Conservation (phyloP, 305 asterid genomes). For the Salvia sclarea region DNA sequence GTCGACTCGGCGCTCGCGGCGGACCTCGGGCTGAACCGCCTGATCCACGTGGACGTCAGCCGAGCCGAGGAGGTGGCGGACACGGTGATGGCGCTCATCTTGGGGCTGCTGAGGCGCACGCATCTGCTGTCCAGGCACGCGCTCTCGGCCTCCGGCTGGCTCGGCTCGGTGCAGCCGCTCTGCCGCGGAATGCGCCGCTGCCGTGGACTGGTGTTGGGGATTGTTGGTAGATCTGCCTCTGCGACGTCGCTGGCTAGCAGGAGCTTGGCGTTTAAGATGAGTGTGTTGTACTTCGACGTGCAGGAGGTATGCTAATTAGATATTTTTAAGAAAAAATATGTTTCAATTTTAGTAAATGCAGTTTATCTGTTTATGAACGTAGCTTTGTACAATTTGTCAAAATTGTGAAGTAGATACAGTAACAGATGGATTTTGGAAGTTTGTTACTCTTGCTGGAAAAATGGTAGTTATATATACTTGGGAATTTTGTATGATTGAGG, state of each 20-base stretch:
- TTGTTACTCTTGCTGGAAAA: neutral
- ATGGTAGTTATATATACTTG: neutral
- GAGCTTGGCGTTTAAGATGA: constrained; percentile 97
- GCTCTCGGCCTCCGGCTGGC: constrained; percentile 97
- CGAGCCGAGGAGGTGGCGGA: constrained; percentile 99
- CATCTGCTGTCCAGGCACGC: constrained; percentile 90
- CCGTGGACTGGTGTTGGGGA: constrained; percentile 95
- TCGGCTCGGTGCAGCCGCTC: constrained; percentile 98
- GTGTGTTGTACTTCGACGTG: constrained; percentile 90
- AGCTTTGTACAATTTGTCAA: neutral
- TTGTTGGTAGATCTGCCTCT: constrained; percentile 90
- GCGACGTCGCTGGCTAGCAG: constrained; percentile 88
- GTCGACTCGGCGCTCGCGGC: constrained; percentile 86
- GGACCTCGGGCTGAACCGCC: constrained; percentile 77
- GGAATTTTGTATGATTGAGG: neutral
- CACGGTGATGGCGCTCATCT: constrained; percentile 90
- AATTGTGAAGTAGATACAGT: neutral
- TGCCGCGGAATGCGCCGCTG: constrained; percentile 99
- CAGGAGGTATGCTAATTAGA: constrained; percentile 45
- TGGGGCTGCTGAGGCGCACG: constrained; percentile 90
- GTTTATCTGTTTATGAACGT: neutral
- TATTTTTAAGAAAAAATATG: neutral
- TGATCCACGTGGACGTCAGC: constrained; percentile 88
- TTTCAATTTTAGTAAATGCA: neutral
- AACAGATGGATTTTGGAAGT: neutral